Percentiles rank a stretch among this genome's conserved stretches.
Evolutionary conservation across 129 eudicot genomes (phyloP).

Genomic region (Rutidosis leptorrhynchoides): DNA sequence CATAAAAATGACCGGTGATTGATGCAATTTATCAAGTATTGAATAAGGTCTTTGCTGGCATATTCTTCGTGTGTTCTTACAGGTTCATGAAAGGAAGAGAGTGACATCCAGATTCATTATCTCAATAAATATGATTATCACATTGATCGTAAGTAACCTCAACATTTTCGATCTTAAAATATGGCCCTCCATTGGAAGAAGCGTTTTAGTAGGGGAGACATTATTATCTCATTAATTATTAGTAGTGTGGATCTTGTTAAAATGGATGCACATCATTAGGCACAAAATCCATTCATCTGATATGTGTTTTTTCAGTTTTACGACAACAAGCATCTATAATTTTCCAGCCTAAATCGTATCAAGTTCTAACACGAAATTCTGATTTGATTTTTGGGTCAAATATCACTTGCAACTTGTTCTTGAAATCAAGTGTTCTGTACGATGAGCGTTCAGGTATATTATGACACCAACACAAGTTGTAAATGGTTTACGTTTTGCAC

Average conservation of each 20-base stretch:
- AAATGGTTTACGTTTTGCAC: background rate
- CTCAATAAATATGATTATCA: background rate
- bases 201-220: too few relatives aligned
- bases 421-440: background rate
- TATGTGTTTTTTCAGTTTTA: background rate
- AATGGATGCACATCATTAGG: slow-evolving; percentile 80
- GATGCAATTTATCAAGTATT: too few relatives aligned
- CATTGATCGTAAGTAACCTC: too few relatives aligned
- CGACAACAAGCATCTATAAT: slow-evolving; percentile 6
- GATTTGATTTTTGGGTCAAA: background rate
- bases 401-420: background rate
- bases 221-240: too few relatives aligned
- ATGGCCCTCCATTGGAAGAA: too few relatives aligned
- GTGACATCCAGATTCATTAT: too few relatives aligned
- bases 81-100: too few relatives aligned
- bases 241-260: slow-evolving; percentile 79
- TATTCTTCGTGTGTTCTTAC: too few relatives aligned
- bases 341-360: background rate
- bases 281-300: slow-evolving; percentile 13
- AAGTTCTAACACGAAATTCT: background rate
- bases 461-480: slow-evolving; percentile 10
- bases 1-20: too few relatives aligned
- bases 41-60: too few relatives aligned
- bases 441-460: slow-evolving; percentile 11
- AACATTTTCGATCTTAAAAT: too few relatives aligned